A percentile compares a stretch with the other conserved stretches of the same genome.
phyloP scores from a whole-genome alignment of 2,329 filamentous ascomycete genomes.

The Calonectria pseudoreteaudii region DNA sequence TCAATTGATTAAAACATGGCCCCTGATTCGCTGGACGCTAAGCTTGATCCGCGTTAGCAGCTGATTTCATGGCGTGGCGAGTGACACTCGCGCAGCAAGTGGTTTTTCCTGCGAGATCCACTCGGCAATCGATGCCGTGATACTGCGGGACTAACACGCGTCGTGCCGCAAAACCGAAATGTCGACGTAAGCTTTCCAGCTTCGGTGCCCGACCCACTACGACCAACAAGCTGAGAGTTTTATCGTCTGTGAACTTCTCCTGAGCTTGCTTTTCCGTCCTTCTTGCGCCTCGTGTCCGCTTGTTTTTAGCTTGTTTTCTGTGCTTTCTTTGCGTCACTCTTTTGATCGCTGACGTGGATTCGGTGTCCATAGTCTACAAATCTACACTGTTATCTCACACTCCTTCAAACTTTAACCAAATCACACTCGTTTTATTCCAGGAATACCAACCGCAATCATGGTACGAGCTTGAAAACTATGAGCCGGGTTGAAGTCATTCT shows the following conservation, averaged over 20 bases:
- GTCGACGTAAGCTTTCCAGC: conserved; percentile 4
- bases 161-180: conserved; percentile 7
- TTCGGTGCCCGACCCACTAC: neutral
- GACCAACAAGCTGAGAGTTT: neutral
- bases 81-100: neutral
- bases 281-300: neutral
- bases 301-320: neutral
- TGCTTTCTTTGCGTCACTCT: neutral
- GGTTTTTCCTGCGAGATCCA: neutral
- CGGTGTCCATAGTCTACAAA: neutral
- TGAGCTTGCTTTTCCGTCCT: neutral
- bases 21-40: neutral
- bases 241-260: neutral
- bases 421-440: neutral
- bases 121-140: conserved; percentile 8
- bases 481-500: neutral
- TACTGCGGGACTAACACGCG: conserved; percentile 2
- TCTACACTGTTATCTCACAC: neutral
- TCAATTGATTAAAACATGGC: neutral
- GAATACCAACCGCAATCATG: neutral
- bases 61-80: neutral
- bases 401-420: neutral
- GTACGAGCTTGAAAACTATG: neutral
- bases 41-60: neutral
- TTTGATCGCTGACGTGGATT: neutral